A percentile compares a stretch with the other conserved stretches of the same genome.
phyloP scores from a whole-genome alignment of 1,139 yeast genomes.

The Pichia inconspicua region DNA sequence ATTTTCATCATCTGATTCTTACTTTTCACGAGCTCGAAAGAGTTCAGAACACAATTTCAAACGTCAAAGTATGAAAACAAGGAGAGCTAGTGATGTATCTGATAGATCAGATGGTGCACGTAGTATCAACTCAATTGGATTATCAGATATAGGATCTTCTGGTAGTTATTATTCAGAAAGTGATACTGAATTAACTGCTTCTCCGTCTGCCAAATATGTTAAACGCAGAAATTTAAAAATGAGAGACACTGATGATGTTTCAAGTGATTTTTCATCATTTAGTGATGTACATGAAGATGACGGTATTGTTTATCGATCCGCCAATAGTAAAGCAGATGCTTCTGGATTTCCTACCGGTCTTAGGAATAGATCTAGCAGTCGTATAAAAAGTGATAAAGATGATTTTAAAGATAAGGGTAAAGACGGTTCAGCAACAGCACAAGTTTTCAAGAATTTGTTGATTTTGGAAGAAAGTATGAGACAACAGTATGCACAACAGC shows the following conservation, averaged over 20 bases:
- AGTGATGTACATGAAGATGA: slow-evolving; percentile 3
- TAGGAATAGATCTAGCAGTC: slow-evolving; percentile 15
- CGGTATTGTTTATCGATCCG: slow-evolving; percentile 8
- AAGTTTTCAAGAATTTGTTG: slow-evolving; percentile 69
- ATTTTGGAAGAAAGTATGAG: slow-evolving; percentile 80
- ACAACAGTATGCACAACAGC: slow-evolving; percentile 69
- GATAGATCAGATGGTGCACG: slow-evolving; percentile 16
- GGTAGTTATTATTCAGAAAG: slow-evolving; percentile 15
- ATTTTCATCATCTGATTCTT: slow-evolving; percentile 24
- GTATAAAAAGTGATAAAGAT: slow-evolving; percentile 8
- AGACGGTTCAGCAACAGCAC: slow-evolving; percentile 38
- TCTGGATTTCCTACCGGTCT: too few species aligned
- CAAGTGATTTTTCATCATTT: background rate
- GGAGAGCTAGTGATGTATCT: slow-evolving; percentile 24
- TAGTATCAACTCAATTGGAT: slow-evolving; percentile 5
- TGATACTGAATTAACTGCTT: slow-evolving; percentile 18
- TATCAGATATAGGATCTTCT: slow-evolving; percentile 13
- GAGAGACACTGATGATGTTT: background rate
- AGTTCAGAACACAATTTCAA: background rate
- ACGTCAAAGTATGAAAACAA: slow-evolving; percentile 4
- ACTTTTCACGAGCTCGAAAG: slow-evolving; percentile 20
- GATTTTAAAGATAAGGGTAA: slow-evolving; percentile 1
- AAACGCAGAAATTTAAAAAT: background rate
- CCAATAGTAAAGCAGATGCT: background rate
- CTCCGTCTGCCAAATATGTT: slow-evolving; percentile 7